Evolutionary conservation across 352 stramenopile species (phyloP), one percentile per base, ranked within the genome.

Genomic region (Pythium rishiriense): DNA sequence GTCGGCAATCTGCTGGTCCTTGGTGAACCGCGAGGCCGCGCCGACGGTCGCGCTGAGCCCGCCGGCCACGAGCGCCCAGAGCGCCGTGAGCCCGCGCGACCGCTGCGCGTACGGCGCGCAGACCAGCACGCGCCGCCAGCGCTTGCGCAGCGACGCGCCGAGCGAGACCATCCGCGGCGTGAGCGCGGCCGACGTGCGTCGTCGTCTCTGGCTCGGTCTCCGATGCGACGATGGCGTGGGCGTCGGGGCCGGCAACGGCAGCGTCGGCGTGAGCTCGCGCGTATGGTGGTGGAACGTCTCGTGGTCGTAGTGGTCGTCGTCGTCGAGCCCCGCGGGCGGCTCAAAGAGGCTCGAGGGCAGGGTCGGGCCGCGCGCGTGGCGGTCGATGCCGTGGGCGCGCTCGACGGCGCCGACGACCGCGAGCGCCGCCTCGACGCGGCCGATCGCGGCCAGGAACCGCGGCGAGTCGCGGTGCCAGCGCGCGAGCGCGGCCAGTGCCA

Each of bases 401-500:
- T 93, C 84, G 60, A 93, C 87, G 37, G 66, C 68, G 22, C 81
- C 69, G 12, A 93, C 43, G 12, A 87, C 58, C 6, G 33, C 51
- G 25, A 90, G 67, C 41, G 84, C 84, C 61, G 88, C 73, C n/a
- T 87, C 74, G 22, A 75, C 51, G 1, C 81, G 80, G 4, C 84
- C 84, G 0, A 85, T 75, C 55, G 74, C 83, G 6, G 78, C 84
- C 19, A 93, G 68, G 58, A 86, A 93, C 57, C 86, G 87, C 22
- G 84, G 84, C 12, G 82, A 88, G 42, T 93, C 84, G 19, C 73
- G 66, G 26, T 91, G 56, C 10, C 45, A 61, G 25, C 75, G 19
- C 42, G 66, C 74, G 1, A 83, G 43, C 29, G 73, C 33, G 0
- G 66, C 53, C 6, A 72, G 24, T 35, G 74, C 74, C 8, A 83